Evolutionary conservation across 2,329 filamentous ascomycete genomes (phyloP).

Genomic region (Pseudocercospora pini-densiflorae): DNA sequence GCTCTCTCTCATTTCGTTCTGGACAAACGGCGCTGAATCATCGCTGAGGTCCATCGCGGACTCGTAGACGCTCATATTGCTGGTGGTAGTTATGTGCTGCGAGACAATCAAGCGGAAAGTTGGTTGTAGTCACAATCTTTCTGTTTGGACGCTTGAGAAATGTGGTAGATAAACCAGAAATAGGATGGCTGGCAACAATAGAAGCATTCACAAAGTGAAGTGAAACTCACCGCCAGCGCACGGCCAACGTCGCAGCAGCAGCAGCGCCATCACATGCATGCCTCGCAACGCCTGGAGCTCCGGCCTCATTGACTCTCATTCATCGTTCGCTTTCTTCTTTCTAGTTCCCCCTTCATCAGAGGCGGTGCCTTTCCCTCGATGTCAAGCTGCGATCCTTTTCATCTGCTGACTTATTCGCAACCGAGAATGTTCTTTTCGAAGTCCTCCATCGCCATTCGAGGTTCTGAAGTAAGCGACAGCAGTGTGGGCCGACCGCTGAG

Average conservation of each 20-base stretch:
- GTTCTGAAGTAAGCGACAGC: not conserved
- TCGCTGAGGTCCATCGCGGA: not conserved
- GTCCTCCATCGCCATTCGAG: not conserved
- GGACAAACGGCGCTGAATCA: not conserved
- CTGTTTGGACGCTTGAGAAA: not conserved
- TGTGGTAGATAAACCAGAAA: not conserved
- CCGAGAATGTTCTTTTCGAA: not conserved
- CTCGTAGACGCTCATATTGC: not conserved
- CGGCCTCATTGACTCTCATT: not conserved
- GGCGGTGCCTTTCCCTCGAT: not conserved
- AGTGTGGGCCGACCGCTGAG: not conserved
- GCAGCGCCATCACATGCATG: not conserved
- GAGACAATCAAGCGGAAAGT: not conserved
- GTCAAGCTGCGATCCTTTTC: too few species aligned
- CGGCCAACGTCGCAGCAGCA: constrained; percentile 3
- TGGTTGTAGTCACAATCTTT: not conserved
- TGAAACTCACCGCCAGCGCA: not conserved
- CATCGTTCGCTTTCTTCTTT: not conserved
- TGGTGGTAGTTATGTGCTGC: not conserved
- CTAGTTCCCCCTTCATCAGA: not conserved
- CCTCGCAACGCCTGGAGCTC: not conserved
- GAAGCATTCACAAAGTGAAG: not conserved
- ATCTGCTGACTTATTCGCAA: not conserved
- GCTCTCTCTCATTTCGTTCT: not conserved
- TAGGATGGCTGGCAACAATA: not conserved